phyloP scores from a whole-genome alignment of 805 yeast species.

The Yarrowia sp. region DNA sequence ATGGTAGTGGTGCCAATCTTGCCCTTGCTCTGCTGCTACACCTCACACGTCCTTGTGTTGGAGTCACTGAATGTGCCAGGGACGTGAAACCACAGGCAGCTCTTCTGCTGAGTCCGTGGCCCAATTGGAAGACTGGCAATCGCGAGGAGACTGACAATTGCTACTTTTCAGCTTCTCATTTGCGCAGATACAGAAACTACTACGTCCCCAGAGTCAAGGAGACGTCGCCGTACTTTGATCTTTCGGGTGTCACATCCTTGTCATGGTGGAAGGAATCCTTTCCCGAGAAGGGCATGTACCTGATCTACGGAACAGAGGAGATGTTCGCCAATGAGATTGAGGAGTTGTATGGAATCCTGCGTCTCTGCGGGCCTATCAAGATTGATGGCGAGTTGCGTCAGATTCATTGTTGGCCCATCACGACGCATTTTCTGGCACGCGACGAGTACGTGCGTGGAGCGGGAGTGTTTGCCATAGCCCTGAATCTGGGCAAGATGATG shows the following conservation, averaged over 20 bases:
- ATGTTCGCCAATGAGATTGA: conserved; percentile 52
- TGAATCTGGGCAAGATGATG: conserved; percentile 31
- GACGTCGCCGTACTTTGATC: conserved; percentile 40
- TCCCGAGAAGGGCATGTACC: conserved; percentile 54
- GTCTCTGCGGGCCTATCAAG: conserved; percentile 49
- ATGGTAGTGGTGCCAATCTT: conserved; percentile 59
- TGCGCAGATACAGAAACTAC: conserved; percentile 12
- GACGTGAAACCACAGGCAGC: conserved; percentile 48
- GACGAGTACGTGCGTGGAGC: conserved; percentile 28
- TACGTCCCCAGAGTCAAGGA: conserved; percentile 12
- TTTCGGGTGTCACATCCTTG: conserved; percentile 2
- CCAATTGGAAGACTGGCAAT: conserved; percentile 39
- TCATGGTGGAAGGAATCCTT: conserved; percentile 54
- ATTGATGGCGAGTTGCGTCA: conserved; percentile 50
- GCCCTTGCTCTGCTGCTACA: conserved; percentile 52
- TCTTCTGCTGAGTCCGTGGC: conserved; percentile 51
- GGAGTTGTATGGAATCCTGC: conserved; percentile 47
- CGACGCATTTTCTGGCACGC: conserved; percentile 19
- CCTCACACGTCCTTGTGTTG: conserved; percentile 49
- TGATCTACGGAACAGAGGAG: conserved; percentile 58
- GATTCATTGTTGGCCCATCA: conserved; percentile 60
- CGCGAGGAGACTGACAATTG: conserved; percentile 12
- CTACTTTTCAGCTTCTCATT: conserved; percentile 8
- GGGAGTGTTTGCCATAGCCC: conserved; percentile 23
- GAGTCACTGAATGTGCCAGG: conserved; percentile 23